Conservation (phyloP, 495 filamentous ascomycete species). For the Penicillium manginii region DNA sequence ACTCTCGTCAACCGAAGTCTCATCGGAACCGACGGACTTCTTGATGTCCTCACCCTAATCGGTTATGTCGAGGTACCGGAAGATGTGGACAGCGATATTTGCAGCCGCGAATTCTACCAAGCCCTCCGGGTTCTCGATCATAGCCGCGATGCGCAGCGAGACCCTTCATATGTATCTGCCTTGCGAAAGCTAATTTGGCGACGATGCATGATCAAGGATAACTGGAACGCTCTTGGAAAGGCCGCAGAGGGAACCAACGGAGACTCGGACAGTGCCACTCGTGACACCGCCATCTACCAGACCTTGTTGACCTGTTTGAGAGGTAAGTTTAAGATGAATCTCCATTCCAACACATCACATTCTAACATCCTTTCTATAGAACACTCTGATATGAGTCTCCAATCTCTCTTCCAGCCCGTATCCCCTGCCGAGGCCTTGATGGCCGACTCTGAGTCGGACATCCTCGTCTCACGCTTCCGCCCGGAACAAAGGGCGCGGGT, state of each 20-base stretch:
- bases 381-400: slow-evolving; percentile 15
- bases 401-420: slow-evolving; percentile 43
- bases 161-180: slow-evolving; percentile 54
- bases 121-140: slow-evolving; percentile 70
- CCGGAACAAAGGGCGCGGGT: slow-evolving; percentile 54
- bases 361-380: slow-evolving; percentile 20
- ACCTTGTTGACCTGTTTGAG: slow-evolving; percentile 37
- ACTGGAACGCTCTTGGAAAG: slow-evolving; percentile 64
- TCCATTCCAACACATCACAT: background rate
- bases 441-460: slow-evolving; percentile 53
- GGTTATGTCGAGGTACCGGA: slow-evolving; percentile 36
- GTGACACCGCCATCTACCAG: slow-evolving; percentile 36
- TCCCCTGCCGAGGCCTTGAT: slow-evolving; percentile 53
- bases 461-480: slow-evolving; percentile 58
- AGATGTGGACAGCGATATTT: slow-evolving; percentile 41
- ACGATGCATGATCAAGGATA: slow-evolving; percentile 74
- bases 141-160: slow-evolving; percentile 50
- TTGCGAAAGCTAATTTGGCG: slow-evolving; percentile 80
- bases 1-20: slow-evolving; percentile 68
- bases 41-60: slow-evolving; percentile 83
- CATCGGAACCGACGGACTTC: slow-evolving; percentile 66
- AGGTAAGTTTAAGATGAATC: slow-evolving; percentile 30
- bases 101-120: slow-evolving; percentile 64
- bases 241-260: slow-evolving; percentile 33
- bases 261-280: slow-evolving; percentile 26